Evolutionary conservation across 2,329 filamentous ascomycete species (phyloP), one percentile per base, ranked within the genome.

Genomic region (Colletotrichum agaves): DNA sequence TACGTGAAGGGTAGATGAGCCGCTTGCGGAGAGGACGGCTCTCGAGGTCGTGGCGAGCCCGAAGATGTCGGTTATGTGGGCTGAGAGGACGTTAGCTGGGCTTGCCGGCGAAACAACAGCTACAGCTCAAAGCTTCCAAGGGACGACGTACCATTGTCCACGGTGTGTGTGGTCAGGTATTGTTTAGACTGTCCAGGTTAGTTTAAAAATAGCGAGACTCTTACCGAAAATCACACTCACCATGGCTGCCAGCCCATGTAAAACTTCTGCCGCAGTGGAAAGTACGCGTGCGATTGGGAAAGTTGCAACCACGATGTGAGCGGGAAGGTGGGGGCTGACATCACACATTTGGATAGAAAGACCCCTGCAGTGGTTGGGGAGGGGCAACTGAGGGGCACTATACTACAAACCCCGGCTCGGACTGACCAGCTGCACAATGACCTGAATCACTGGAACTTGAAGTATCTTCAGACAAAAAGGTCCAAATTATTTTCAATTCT

Each of bases 141-240:
- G 61, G 61, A 17, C 43, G 27, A 49, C 83, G 78, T 78, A 93
- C 93, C 94, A 83, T 94, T 88, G 78, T 97, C 92, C 78, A 97
- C 88, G 47, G 94, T 95, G 79, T 97, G 93, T 72, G 92, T 91
- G 75, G 95, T 97, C 70, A 99, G 88, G 79, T 98, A 99, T 90
- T 98, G 96, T 84, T 98, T 98, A 63, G 96, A 99, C 96, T 98
- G 68, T 1, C 66, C 15, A n/a, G 8, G 61, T 75, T 61, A 76
- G 71, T 33, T 17, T 5, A 6, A 44, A 15, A 6, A 6, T 39
- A 13, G 5, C 17, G 17, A 21, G 21, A 27, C 8, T 6, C 5
- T 31, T 8, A 15, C 6, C 11, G 17, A 3, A 37, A 12, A 57
- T 33, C 33, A 31, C 47, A 19, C 75, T 61, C 76, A 80, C 80